Evolutionary conservation across 2,329 filamentous ascomycete genomes (phyloP), one percentile per base, ranked within the genome.

Genomic region (Cordyceps fumosorosea): DNA sequence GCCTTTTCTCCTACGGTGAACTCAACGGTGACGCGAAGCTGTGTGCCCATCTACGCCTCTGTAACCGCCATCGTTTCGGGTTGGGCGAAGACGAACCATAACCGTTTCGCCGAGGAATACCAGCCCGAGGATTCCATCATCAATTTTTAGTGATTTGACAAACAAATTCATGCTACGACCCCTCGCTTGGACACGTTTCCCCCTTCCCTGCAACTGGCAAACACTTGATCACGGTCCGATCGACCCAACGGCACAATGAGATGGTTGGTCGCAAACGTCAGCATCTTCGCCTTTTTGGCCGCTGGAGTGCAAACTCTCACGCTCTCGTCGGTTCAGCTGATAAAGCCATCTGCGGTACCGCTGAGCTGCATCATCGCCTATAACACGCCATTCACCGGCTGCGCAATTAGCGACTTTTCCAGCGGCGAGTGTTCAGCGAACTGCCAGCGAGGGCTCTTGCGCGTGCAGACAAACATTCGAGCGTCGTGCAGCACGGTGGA

Each of bases 301-400:
- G 29, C 26, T 20, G 14, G 32, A 47, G 26, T 7, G 26, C 24
- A 47, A n/a, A 7, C 42, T 26, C 48, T 72, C n/a, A 69, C 67
- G 4, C 71, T 81, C 32, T 73, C 76, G 52, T 73, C 73, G 65
- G 76, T 81, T 61, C 72, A 80, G 60, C 68, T 73, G 48, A 72
- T 81, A 60, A 68, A 71, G n/a, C 69, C 73, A 12, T 64, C 71
- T n/a, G 67, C 71, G 5, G 69, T 76, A 11, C 72, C 77, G 0
- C 60, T 75, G 42, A 66, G 65, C 48, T 81, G 79, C 65, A 68
- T 74, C 16, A 66, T 73, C 44, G 77, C 75, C 40, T 81, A 81
- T 69, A 76, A 77, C 65, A 69, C 70, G 6, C 73, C 73, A 5
- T 73, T 81, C 29, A 48, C 61, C n/a, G 71, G 72, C 56, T 81